A percentile compares a stretch with the other conserved stretches of the same genome.
phyloP scores from a whole-genome alignment of 805 yeast species.

The Nakazawaea laoshanensis region DNA sequence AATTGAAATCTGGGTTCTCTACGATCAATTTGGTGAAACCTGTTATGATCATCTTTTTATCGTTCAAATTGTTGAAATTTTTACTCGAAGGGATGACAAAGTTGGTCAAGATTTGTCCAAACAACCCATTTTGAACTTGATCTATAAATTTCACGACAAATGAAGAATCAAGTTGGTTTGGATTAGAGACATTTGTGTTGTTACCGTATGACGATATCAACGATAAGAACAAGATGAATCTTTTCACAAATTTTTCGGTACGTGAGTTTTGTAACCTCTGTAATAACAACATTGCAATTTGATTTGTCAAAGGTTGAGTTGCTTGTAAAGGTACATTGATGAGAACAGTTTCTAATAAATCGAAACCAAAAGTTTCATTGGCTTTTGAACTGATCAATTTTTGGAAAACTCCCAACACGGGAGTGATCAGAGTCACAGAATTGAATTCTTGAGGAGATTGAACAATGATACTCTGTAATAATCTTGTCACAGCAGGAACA shows the following conservation, averaged over 20 bases:
- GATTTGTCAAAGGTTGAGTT: constrained; percentile 50
- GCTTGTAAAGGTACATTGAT: constrained; percentile 40
- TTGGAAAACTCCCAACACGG: constrained; percentile 94
- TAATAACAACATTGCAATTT: constrained; percentile 67
- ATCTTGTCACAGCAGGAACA: constrained; percentile 84
- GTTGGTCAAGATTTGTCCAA: constrained; percentile 40
- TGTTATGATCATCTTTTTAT: constrained; percentile 37
- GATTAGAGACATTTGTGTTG: constrained; percentile 16
- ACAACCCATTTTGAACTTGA: constrained; percentile 57
- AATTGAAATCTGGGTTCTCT: constrained; percentile 21
- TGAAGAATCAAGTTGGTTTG: constrained; percentile 17
- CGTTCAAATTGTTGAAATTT: constrained; percentile 30
- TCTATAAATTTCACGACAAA: constrained; percentile 63
- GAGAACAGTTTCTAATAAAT: constrained; percentile 65
- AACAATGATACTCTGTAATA: constrained; percentile 57
- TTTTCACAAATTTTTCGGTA: constrained; percentile 73
- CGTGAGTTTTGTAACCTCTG: constrained; percentile 74
- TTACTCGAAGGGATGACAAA: constrained; percentile 42
- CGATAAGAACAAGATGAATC: constrained; percentile 56
- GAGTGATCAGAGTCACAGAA: constrained; percentile 40
- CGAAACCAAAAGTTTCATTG: constrained; percentile 80
- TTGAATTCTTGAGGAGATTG: constrained; percentile 35
- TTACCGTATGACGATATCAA: constrained; percentile 19
- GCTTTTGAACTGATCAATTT: constrained; percentile 78
- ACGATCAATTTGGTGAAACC: constrained; percentile 38